Percentiles rank a stretch among this genome's conserved stretches.
Conservation (phyloP, 768 basidiomycete species). For the Lentinula guzmanii region DNA sequence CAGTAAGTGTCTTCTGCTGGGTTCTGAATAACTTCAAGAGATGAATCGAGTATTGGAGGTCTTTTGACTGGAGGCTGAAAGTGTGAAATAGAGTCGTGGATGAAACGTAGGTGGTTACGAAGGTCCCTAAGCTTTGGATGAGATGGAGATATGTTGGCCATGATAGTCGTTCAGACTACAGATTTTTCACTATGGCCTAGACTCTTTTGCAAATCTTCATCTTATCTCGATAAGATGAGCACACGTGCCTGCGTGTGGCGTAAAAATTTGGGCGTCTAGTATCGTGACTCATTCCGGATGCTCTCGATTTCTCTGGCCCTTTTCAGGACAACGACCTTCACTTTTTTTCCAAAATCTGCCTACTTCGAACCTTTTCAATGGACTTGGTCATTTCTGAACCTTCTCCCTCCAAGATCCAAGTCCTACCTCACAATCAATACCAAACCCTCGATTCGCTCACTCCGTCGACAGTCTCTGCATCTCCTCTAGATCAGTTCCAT, state of each 20-base stretch:
- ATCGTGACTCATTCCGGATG: background rate
- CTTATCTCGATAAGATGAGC: too few species aligned
- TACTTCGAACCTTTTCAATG: slow-evolving; percentile 17
- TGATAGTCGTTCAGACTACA: background rate
- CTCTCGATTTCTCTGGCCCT: background rate
- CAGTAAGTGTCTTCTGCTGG: slow-evolving; percentile 33
- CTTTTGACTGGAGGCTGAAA: slow-evolving; percentile 5
- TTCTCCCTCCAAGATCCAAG: slow-evolving; percentile 49
- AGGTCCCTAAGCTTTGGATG: slow-evolving; percentile 2
- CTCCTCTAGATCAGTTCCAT: slow-evolving; percentile 82
- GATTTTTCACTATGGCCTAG: slow-evolving; percentile 1
- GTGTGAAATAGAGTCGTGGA: slow-evolving; percentile 8
- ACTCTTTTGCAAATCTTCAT: too few species aligned
- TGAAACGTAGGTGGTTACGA: slow-evolving; percentile 1
- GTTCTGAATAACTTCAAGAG: slow-evolving; percentile 24
- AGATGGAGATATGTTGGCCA: background rate
- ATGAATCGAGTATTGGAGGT: slow-evolving; percentile 41
- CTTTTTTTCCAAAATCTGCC: background rate
- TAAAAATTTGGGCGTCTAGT: background rate
- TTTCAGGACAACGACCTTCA: background rate
- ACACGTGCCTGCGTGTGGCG: background rate
- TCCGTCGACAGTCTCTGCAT: slow-evolving; percentile 51
- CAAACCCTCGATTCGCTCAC: slow-evolving; percentile 54
- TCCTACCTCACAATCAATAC: slow-evolving; percentile 78
- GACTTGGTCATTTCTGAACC: slow-evolving; percentile 39